Base-by-base conservation (phyloP, 192 early-diverging fungal species). In the Phlyctochytrium planicorne region DNA sequence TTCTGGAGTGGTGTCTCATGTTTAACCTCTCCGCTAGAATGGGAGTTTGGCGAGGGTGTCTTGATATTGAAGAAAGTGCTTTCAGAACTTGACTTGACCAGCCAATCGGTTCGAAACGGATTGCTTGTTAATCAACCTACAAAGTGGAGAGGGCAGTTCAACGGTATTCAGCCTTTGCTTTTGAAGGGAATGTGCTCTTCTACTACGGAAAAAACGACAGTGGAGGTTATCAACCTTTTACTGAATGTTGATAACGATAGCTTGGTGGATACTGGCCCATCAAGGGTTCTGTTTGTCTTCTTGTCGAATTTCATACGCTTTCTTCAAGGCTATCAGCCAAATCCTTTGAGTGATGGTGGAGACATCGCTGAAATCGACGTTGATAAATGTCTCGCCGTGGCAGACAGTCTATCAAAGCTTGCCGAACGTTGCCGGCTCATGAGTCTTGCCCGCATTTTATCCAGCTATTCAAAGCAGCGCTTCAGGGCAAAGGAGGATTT, bases 1-100 rank as follows among this genome's bases (percentile, higher is more conserved):
- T 91, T 94, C 71, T 95, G 93, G 93, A 84, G 87, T 0, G 80
- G 78, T 0, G 82, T 93, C 30, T 90, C 92, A 2, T 85, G 85
- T 40, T 61, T 94, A 24, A 80, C 88, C 47, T 88, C 84, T 2
- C 85, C 88, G 0, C 83, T 91, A 67, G 91, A 93, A 40, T 87
- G 85, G 68, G 93, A 95, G 70, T 93, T 84, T 66, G 24, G 82
- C 23, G 87, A 92, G 53, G 91, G 84, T 1, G 75, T 92, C 16
- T 60, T 75, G 60, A 67, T 94, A n/a, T 64, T 95, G 6, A 78
- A 82, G 40, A 84, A 84, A 56, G 75, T 93, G 2, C 63, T 90
- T 20, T 63, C 70, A 16, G 86, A 90, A 36, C 53, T 89, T 47
- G 81, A 90, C 74, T 50, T 92, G 20, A 77, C 68, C 59, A 82